Conservation (phyloP, 306 rosid genomes). For the Cyclanthera cordifolia region DNA sequence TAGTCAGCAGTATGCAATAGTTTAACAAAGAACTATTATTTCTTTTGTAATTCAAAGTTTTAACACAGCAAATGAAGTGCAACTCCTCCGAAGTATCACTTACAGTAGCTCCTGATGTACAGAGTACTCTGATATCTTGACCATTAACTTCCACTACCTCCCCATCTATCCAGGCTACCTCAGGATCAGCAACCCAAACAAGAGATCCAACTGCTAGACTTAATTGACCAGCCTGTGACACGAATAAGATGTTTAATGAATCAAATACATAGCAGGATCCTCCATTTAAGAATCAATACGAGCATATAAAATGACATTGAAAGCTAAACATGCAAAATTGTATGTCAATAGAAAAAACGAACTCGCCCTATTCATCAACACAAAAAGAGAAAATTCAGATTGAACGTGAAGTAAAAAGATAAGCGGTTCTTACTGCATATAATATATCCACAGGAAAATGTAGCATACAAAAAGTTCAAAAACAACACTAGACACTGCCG, state of each 20-base stretch:
- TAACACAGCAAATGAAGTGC: neutral
- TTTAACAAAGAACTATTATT: too few species aligned
- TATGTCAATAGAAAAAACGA: neutral
- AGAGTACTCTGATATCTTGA: slow-evolving; percentile 31
- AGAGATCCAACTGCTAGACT: slow-evolving; percentile 48
- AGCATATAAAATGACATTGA: neutral
- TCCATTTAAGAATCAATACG: neutral
- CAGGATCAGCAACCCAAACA: slow-evolving; percentile 71
- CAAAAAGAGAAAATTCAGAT: neutral
- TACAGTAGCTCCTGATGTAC: slow-evolving; percentile 49
- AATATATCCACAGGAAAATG: neutral
- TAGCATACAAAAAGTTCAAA: neutral
- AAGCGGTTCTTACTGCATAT: neutral
- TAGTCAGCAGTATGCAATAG: neutral
- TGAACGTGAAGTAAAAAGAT: neutral
- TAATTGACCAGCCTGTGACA: slow-evolving; percentile 46
- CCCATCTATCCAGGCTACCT: slow-evolving; percentile 70
- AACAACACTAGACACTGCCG: neutral
- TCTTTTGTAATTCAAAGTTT: too few species aligned
- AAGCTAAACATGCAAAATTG: neutral
- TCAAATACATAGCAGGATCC: neutral
- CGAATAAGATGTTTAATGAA: slow-evolving; percentile 19
- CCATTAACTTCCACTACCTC: slow-evolving; percentile 46
- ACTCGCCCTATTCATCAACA: neutral
- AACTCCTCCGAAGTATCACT: slow-evolving; percentile 20